Percentiles rank a stretch among this genome's conserved stretches.
These are phyloP conservation scores for Alternaria triticina DNA, from an alignment of 2,329 filamentous ascomycete genomes.

Conservation along the genomic window DNA sequence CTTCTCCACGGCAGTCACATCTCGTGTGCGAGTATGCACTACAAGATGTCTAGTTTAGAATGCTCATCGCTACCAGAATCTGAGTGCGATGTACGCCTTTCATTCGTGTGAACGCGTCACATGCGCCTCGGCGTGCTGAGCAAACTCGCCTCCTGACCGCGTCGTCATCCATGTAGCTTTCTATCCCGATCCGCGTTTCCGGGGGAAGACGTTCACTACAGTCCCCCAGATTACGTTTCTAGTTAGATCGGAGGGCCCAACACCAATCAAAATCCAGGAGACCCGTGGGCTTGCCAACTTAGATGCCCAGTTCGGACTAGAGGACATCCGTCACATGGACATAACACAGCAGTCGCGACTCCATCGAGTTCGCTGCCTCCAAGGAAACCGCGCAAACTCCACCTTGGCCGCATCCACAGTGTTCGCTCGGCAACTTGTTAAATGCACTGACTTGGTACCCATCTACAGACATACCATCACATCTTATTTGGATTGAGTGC, in stretches of 20 bases:
- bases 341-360: constrained; percentile 3
- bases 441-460: constrained; percentile 8
- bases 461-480: constrained; percentile 8
- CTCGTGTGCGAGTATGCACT: neutral
- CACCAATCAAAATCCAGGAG: constrained; percentile 8
- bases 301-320: constrained; percentile 12
- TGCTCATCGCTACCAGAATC: neutral
- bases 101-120: neutral
- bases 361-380: constrained; percentile 10
- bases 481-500: constrained; percentile 13
- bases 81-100: neutral
- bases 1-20: neutral
- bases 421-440: neutral
- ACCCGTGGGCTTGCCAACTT: constrained; percentile 12
- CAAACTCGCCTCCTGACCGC: neutral
- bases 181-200: neutral
- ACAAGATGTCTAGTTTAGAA: neutral
- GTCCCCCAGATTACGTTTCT: neutral
- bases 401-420: constrained; percentile 3
- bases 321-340: constrained; percentile 5
- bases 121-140: constrained; percentile 1
- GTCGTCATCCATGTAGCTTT: neutral
- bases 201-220: neutral
- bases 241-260: neutral
- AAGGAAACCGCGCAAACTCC: constrained; percentile 1